Evolutionary conservation across 192 early-diverging fungal species (phyloP), one percentile per base, ranked within the genome.

Genomic region (Entomortierella beljakovae): DNA sequence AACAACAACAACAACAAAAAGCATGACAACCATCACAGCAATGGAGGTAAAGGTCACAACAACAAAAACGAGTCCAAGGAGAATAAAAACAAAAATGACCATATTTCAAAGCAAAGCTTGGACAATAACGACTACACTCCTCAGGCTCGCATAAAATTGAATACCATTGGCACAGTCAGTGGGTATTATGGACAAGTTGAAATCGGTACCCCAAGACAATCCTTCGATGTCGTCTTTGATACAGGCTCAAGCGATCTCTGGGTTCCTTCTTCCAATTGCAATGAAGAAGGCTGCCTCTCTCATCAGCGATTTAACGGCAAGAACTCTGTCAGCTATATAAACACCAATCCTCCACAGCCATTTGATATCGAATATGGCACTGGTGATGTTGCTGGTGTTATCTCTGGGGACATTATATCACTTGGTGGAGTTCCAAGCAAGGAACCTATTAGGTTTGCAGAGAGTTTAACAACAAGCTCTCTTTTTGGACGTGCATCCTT

Each of bases 221-320:
- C 71, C 2, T 82, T 82, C 32, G 38, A 70, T 18, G 71, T 82
- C 3, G 74, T 85, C 55, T 82, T 90, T 23, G 89, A 90, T 68
- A 90, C 89, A 9, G 89, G 88, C 26, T 89, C 88, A 10, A 85
- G 84, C 26, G 89, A 90, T 61, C 81, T 89, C 35, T 90, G 89
- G 89, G 71, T 90, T 22, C 84, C 88, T 2, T 87, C 84, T 15
- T 64, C 80, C 37, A 73, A 82, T 52, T 90, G 89, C 54, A 26
- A 37, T 3, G 84, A 85, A 29, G 74, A 68, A 0, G 67, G 66
- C 0, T 79, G 74, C 48, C 55, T 79, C 23, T 43, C 60, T 13
- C 74, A 79, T 32, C 66, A 64, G 26, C 74, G 67, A 3, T 79
- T 64, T 55, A 25, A 54, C 15, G 64, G 74, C 16, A 32, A 26